Base-by-base conservation (phyloP, 2,329 filamentous ascomycete genomes). In the Talaromyces pinophilus region DNA sequence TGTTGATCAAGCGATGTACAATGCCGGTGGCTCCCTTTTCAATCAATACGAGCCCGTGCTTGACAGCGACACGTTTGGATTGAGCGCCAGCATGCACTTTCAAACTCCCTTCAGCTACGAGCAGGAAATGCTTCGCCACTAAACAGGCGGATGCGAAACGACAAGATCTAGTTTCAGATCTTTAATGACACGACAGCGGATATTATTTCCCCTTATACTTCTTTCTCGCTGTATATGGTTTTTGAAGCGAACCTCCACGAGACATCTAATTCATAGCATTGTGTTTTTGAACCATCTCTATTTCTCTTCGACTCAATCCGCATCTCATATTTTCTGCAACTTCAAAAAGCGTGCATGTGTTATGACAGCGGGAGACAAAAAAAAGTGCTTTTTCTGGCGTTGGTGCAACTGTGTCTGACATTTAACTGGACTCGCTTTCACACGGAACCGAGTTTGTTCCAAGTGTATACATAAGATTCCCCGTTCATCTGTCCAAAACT, bases 1-100 rank as follows among this genome's bases (percentile, higher is more conserved):
- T 69, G 75, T 74, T 46, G 71, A 77, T 59, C 71, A 77, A 67
- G 71, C 74, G 62, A 75, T 75, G 17, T 84, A 82, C 71, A 79
- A 80, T 62, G 77, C 77, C 62, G 78, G 80, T 73, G 84, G 81
- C 69, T 80, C 82, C 63, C 82, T 88, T 44, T 85, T 90, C 73
- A 87, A 90, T 70, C 84, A 87, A 15, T 96, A 92, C 75, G 93
- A 97, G 73, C 91, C 93, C 19, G 92, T 93, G 80, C 83, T 96
- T 59, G 93, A 97, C 76, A 92, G 93, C 78, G 93, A 97, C 78
- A 94, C 94, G 0, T 98, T 97, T 73, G 93, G 93, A 13, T 83
- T 97, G 62, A 94, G 91, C 67, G 93, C 93, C 42, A 96, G 92
- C 80, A 97, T 97, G 94, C 92, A 94, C 70, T 97, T 97, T 73